Conservation (phyloP, 2,329 filamentous ascomycete species). For the Colletotrichum sp. region DNA sequence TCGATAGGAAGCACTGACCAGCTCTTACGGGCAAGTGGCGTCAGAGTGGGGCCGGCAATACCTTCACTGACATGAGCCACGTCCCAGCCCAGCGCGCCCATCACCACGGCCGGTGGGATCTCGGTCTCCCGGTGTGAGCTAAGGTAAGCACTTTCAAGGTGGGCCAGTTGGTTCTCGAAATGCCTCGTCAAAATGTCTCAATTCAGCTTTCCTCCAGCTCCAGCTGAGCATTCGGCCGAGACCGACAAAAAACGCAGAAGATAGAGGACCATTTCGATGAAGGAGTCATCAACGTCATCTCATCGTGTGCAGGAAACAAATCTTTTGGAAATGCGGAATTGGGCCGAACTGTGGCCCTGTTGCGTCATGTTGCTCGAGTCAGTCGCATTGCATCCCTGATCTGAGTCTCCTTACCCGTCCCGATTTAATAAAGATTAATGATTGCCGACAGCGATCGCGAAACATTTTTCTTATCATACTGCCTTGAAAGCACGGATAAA, state of each 20-base stretch:
- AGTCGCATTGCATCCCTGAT: neutral
- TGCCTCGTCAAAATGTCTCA: neutral
- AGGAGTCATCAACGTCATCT: neutral
- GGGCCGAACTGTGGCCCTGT: constrained; percentile 8
- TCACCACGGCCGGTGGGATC: neutral
- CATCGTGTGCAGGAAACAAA: neutral
- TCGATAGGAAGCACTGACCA: neutral
- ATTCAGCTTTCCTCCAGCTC: neutral
- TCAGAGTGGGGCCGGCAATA: neutral
- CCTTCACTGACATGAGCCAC: neutral
- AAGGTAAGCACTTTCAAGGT: neutral
- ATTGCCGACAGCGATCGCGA: neutral
- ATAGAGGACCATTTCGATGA: accelerated
- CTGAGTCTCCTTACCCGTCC: neutral
- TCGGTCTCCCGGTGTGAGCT: neutral
- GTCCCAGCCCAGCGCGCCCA: neutral
- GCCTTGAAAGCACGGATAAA: neutral
- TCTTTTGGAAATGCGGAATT: neutral
- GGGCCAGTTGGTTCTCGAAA: neutral
- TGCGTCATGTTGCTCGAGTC: constrained; percentile 15
- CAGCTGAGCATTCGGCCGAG: neutral
- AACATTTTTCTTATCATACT: neutral
- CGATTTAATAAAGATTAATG: neutral
- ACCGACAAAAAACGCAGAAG: neutral
- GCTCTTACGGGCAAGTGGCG: neutral